Evolutionary conservation across 1,139 yeast genomes (phyloP), one percentile per base, ranked within the genome.

Genomic region (Suhomyces guaymorum): DNA sequence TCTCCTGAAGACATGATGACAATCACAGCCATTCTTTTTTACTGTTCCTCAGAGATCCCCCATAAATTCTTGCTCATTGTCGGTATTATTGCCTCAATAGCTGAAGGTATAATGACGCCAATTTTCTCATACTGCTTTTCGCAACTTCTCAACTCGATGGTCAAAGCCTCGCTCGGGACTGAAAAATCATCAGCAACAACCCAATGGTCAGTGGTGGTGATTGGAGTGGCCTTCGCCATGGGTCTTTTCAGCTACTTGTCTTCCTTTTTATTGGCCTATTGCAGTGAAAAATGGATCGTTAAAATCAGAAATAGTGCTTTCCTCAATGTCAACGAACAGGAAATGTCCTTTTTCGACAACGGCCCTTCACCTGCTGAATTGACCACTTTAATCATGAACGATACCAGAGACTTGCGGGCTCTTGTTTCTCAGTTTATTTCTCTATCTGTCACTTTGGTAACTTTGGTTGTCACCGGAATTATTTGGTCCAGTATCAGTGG

Each of bases 401-500:
- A 90, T 54, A 62, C 88, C 0, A 77, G 96, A 47, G 95, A 87
- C 51, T 63, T 86, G 43, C 70, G 96, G 42, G 61, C 68, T 2
- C 62, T 87, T 33, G 70, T 84, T 2, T 70, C 88, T 1, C 77
- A 77, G 26, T 81, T 82, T 44, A 52, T 87, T 22, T 66, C 80
- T 9, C 72, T 83, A 0, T 34, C 74, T 0, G 49, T 78, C 1
- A 75, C 81, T 4, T 68, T 85, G 31, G 35, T 74, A 1, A 62
- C 78, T 0, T 69, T 89, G 37, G 64, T 82, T 0, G 26, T 66
- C 0, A 59, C 80, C 15, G 95, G 96, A 3, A 47, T 80, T 4
- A 62, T 77, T 5, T 90, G 97, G 97, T 80, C 96, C 0, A 47
- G 88, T 5, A 69, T 70, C 0, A 54, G 73, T n/a, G 96, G 96